Evolutionary conservation across 1,284 basidiomycete species (phyloP), one percentile per base, ranked within the genome.

Genomic region (Heliocybe sulcata): DNA sequence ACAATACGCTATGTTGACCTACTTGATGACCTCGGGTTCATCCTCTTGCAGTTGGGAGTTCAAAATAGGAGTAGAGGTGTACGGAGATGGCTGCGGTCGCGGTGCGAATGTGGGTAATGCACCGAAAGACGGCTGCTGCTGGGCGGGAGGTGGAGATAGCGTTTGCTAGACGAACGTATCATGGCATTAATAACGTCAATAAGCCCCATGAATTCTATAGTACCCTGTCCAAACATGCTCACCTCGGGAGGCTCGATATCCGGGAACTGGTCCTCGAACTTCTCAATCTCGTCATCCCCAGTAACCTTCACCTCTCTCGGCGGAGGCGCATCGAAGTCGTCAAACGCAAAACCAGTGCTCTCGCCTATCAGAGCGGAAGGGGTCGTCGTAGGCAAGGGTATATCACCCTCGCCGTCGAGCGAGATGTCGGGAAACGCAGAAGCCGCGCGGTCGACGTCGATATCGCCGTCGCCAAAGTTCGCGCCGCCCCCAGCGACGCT

Each of bases 221-320:
- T n/a, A n/a, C n/a, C n/a, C n/a, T n/a, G n/a, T 23, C 22, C 3
- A 27, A 47, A 48, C 10, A 25, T n/a, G 73, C 79, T 61, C 66
- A 83, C 85, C 61, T 60, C 65, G 55, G 77, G 77, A 52, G 81
- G 74, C 53, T 86, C 83, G 56, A 98, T 80, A 62, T 93, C 93
- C 0, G 95, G 95, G 72, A 96, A 98, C 60, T 92, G 85, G 66
- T 77, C 88, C 73, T 96, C 88, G 63, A 98, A 98, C 70, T 91
- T 84, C 62, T 92, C 90, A 59, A 94, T 82, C 61, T 95, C 94
- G 59, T 91, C 87, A 62, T 90, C 82, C 1, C 92, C 92, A 0
- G 92, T 95, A 33, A 94, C 87, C 67, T 83, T 88, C 53, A 94
- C 85, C 19, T 81, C 74, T 61, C 64, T 58, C 20, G 76, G 73